Evolutionary conservation across 2,329 filamentous ascomycete species (phyloP).

Genomic region (Cladosporium sphaerospermum): DNA sequence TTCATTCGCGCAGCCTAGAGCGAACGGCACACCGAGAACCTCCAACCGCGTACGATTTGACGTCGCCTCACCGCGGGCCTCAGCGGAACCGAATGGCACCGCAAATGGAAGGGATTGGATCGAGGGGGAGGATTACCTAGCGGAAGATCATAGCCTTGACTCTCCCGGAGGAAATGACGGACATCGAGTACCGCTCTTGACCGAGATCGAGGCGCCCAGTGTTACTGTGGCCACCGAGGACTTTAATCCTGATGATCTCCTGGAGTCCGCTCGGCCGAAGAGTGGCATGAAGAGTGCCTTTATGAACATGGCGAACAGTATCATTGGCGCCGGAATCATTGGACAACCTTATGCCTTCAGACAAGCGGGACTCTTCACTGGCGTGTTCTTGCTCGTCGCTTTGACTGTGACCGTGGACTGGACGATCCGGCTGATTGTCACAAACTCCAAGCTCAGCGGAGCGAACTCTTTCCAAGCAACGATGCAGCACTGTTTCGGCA

Average conservation of each 20-base stretch:
- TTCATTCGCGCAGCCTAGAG: conserved; percentile 43
- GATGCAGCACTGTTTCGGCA: conserved; percentile 91
- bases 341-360: conserved; percentile 91
- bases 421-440: conserved; percentile 94
- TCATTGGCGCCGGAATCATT: conserved; percentile 72
- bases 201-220: conserved; percentile 75
- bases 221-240: conserved; percentile 62
- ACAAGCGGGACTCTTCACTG: conserved; percentile 80
- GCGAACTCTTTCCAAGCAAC: conserved; percentile 93
- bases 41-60: conserved; percentile 72
- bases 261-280: conserved; percentile 65
- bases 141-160: conserved; percentile 34
- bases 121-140: conserved; percentile 55
- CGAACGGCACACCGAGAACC: conserved; percentile 53
- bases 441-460: conserved; percentile 95
- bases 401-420: conserved; percentile 88
- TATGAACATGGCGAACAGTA: conserved; percentile 99
- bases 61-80: conserved; percentile 32
- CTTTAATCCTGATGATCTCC: conserved; percentile 51
- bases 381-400: conserved; percentile 67
- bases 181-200: conserved; percentile 64
- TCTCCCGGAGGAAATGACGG: conserved; percentile 36
- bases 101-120: conserved; percentile 35
- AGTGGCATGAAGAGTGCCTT: conserved; percentile 83
- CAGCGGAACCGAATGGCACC: conserved; percentile 20